These are phyloP conservation scores for Aspergillus cavernicola DNA, from an alignment of 495 filamentous ascomycete genomes.

Conservation along the genomic window DNA sequence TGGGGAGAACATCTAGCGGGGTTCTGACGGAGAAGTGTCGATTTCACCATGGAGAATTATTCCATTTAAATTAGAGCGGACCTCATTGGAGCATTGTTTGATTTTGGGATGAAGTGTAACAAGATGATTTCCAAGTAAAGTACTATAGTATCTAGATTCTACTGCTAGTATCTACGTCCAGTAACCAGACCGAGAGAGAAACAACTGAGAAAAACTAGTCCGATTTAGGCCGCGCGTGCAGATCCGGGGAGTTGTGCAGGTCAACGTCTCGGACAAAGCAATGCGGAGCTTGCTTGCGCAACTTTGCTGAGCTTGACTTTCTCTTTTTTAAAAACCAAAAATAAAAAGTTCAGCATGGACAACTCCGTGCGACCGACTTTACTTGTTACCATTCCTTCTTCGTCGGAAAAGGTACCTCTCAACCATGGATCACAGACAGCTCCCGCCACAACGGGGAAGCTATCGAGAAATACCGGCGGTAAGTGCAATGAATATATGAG, in stretches of 20 bases:
- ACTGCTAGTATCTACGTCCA: too few species aligned
- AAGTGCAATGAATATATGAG: slow-evolving; percentile 6
- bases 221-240: neutral
- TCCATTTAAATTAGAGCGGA: too few species aligned
- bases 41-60: too few species aligned
- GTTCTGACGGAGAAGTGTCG: too few species aligned
- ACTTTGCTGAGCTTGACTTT: neutral
- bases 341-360: slow-evolving; percentile 23
- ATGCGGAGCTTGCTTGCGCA: neutral
- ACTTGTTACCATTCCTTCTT: slow-evolving; percentile 14
- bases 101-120: too few species aligned
- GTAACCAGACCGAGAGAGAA: too few species aligned
- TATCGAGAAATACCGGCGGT: slow-evolving; percentile 17
- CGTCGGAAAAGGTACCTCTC: slow-evolving; percentile 21
- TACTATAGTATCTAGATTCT: too few species aligned
- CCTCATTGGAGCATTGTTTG: too few species aligned
- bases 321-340: neutral
- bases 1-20: too few species aligned
- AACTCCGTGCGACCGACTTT: slow-evolving; percentile 11
- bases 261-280: neutral
- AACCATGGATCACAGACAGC: slow-evolving; percentile 28
- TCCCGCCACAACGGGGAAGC: slow-evolving; percentile 14
- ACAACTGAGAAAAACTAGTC: neutral
- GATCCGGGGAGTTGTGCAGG: slow-evolving; percentile 2
- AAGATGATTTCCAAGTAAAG: too few species aligned